A percentile compares a stretch with the other conserved stretches of the same genome.
These are phyloP conservation scores for Castanea sativa DNA, from an alignment of 306 rosid species.

Conservation along the genomic window DNA sequence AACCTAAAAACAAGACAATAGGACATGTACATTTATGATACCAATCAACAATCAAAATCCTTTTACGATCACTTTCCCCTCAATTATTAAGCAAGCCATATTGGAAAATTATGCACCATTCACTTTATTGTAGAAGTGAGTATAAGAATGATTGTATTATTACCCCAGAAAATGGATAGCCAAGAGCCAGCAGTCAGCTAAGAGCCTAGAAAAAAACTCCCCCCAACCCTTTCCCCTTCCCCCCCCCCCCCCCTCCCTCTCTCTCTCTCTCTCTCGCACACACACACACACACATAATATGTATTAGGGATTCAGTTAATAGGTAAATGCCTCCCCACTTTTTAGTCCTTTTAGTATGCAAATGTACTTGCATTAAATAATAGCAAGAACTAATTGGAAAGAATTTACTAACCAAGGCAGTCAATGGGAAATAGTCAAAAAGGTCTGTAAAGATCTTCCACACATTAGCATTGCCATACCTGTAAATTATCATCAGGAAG, in stretches of 20 bases:
- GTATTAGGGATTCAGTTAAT: neutral
- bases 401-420: conserved; percentile 85
- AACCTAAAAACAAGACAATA: conserved; percentile 49
- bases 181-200: neutral
- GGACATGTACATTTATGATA: conserved; percentile 17
- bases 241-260: neutral
- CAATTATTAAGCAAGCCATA: neutral
- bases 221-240: neutral
- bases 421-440: conserved; percentile 94
- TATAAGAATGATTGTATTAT: neutral
- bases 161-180: neutral
- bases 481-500: conserved; percentile 30
- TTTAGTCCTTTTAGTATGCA: neutral
- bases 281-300: neutral
- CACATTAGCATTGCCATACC: conserved; percentile 96
- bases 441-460: conserved; percentile 99
- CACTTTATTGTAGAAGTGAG: conserved; percentile 17
- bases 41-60: conserved; percentile 5
- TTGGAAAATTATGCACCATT: conserved; percentile 14
- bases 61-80: conserved; percentile 8
- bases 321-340: conserved; percentile 2
- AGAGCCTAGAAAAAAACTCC: neutral
- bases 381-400: neutral
- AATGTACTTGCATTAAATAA: conserved; percentile 2
- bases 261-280: neutral